Base-by-base conservation (phyloP, 2,329 filamentous ascomycete genomes). In the Coniochaeta hoffmannii region DNA sequence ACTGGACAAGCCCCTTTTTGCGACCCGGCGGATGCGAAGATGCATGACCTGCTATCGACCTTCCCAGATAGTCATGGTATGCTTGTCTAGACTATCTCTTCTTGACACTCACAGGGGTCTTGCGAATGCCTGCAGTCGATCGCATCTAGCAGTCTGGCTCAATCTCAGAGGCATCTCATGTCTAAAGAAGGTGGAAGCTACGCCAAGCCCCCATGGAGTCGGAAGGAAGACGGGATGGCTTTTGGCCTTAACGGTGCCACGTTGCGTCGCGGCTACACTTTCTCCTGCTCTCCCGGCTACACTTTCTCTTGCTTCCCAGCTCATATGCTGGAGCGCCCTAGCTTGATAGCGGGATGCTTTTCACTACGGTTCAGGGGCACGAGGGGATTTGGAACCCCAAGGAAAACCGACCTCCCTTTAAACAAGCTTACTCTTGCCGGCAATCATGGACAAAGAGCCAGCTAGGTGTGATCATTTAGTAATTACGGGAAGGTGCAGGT, bases 381-480 rank as follows among this genome's bases (percentile, higher is more conserved):
- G n/a, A n/a, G n/a, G n/a, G n/a, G n/a, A n/a, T 4, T 46, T n/a
- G 41, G 7, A 6, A 10, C 12, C 22, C 7, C 11, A 26, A 28
- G 19, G 22, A 46, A 8, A 22, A 7, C 41, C 22, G 41, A 22
- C 8, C 22, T 28, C 5, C n/a, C 24, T 28, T 28, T 46, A 22
- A 46, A 46, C 41, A 46, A 46, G 41, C 41, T 46, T 46, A 46
- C 24, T 15, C 24, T 46, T 46, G 41, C 41, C 41, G 41, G 41
- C 24, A 28, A 46, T 46, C 22, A 46, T 9, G 22, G 24, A 46
- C 15, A 8, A 28, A 32, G 30, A 7, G 12, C 9, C 41, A 28
- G 15, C 41, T 46, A 22, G 41, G 22, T 46, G 11, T 46, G 22
- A 46, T 32, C 12, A 32, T 46, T 28, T 12, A 41, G 11, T 46